Evolutionary conservation across 306 rosid genomes (phyloP), one percentile per base, ranked within the genome.

Genomic region (Sicyos edulis): DNA sequence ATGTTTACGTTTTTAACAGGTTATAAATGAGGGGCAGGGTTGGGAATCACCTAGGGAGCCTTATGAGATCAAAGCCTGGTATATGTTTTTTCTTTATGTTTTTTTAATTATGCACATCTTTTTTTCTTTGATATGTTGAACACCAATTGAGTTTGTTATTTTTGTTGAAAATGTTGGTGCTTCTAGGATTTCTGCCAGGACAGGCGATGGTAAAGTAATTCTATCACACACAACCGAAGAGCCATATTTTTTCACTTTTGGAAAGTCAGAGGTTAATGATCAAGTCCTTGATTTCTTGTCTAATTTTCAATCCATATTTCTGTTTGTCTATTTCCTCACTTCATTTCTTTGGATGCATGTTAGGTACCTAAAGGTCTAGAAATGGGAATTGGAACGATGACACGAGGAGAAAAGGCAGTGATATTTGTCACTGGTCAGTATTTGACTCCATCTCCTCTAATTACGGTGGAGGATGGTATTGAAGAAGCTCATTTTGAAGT

Each of bases 21-120:
- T 95, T 45, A 78, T 86, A 59, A 64, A 59, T 65, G 97, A 89
- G 78, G 99, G 99, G 55, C 84, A 87, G 85, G 97, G 97, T 54
- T 95, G 99, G 99, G 99, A 95, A 84, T 88, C 89, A 20, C 97
- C 99, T 2, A 82, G 99, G 76, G 97, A 91, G 78, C 99, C 97
- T 55, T 95, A 95, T 54, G 99, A 95, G 91, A 96, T 95, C 63
- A 89, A 91, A 82, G 97, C 95, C 59, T 86, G 99, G 99, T 95
- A 89, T 78, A 76, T 52, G 32, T 61, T 8, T 20, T 47, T 52
- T 67, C 32, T 78, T 57, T 44, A 8, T 20, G 54, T 74, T 37
- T 14, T 75, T 78, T 80, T 59, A 40, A 59, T 51, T 8, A 21
- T 20, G 16, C 15, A 34, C 21, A 21, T 53, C 13, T 47, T 13